Base-by-base conservation (phyloP, 768 basidiomycete genomes). In the Amanita thiersii region DNA sequence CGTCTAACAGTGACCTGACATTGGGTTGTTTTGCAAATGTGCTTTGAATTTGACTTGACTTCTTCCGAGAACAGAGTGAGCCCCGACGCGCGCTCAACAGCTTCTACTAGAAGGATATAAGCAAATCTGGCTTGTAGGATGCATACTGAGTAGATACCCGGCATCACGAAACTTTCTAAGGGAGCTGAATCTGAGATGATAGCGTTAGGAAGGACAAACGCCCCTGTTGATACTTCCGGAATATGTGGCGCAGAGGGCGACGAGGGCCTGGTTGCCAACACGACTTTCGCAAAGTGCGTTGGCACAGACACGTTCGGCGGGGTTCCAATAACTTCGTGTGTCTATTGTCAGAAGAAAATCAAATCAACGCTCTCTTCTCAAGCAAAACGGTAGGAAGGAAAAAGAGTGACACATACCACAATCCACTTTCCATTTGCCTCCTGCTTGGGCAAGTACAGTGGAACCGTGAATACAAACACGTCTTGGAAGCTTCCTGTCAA, bases 231-330 rank as follows among this genome's bases (percentile, higher is more conserved):
- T 32, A 94, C 68, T 50, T 98, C 91, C 4, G 72, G 68, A 10
- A 80, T 57, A 40, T 85, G 66, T 4, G 79, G 87, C 1, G 72
- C 81, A 25, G 73, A 73, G 7, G 86, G 83, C 1, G 86, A 88
- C 18, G 75, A 68, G 0, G 88, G 84, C 48, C 75, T 75, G 0
- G 87, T 73, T 1, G 86, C 73, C 39, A 97, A 68, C 17, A 97
- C 80, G 23, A 97, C 93, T 60, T 98, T 98, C 23, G 94, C 93
- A 58, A 98, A 98, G 58, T 99, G 96, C 4, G 96, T 98, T 1
- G 96, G 96, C 12, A 99, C 96, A 37, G 87, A 70, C 45, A 97
- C 69, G 53, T 86, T 89, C 8, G 92, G 90, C 8, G 91, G 89
- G 12, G 73, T 74, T 0, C 96, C 96, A 50, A 99, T 98, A 31